A percentile compares a stretch with the other conserved stretches of the same genome.
Evolutionary conservation across 2,329 filamentous ascomycete species (phyloP).

Genomic region (Epicoccum sorghinum): DNA sequence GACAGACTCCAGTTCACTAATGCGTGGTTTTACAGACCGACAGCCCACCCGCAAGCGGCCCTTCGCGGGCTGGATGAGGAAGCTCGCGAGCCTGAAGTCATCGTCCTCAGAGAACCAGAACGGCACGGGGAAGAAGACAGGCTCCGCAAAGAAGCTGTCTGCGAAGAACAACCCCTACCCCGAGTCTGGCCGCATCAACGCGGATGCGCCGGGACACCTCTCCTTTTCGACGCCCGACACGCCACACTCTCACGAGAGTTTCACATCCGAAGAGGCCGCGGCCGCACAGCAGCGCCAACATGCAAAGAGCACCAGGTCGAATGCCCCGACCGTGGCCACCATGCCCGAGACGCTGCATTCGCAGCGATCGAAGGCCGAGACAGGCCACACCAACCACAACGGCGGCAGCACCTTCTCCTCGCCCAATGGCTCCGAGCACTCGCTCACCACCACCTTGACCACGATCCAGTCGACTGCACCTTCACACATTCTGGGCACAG

Average conservation of each 20-base stretch:
- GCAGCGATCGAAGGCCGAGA: slow-evolving; percentile 81
- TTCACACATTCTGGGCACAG: slow-evolving; percentile 32
- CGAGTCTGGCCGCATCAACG: slow-evolving; percentile 69
- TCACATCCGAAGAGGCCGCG: slow-evolving; percentile 63
- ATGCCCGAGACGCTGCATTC: slow-evolving; percentile 78
- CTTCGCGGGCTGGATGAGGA: slow-evolving; percentile 93
- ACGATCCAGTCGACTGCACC: slow-evolving; percentile 79
- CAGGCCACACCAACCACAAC: slow-evolving; percentile 64
- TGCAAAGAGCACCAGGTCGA: slow-evolving; percentile 71
- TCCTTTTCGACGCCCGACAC: slow-evolving; percentile 58
- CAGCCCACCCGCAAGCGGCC: slow-evolving; percentile 82
- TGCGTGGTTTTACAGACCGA: slow-evolving; percentile 28
- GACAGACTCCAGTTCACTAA: slow-evolving; percentile 23
- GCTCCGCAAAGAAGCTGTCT: slow-evolving; percentile 62
- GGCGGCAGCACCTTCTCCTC: slow-evolving; percentile 83
- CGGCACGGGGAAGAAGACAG: slow-evolving; percentile 49
- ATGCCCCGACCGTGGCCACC: slow-evolving; percentile 81
- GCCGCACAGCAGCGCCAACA: slow-evolving; percentile 59
- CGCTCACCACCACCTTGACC: slow-evolving; percentile 81
- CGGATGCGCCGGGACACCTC: slow-evolving; percentile 51
- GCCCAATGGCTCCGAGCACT: slow-evolving; percentile 79
- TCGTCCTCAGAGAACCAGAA: slow-evolving; percentile 65
- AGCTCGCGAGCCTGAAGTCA: slow-evolving; percentile 85
- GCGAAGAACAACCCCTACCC: slow-evolving; percentile 92
- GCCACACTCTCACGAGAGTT: slow-evolving; percentile 53